Conservation (phyloP, 257 asterid genomes). For the Oldenlandia corymbosa region DNA sequence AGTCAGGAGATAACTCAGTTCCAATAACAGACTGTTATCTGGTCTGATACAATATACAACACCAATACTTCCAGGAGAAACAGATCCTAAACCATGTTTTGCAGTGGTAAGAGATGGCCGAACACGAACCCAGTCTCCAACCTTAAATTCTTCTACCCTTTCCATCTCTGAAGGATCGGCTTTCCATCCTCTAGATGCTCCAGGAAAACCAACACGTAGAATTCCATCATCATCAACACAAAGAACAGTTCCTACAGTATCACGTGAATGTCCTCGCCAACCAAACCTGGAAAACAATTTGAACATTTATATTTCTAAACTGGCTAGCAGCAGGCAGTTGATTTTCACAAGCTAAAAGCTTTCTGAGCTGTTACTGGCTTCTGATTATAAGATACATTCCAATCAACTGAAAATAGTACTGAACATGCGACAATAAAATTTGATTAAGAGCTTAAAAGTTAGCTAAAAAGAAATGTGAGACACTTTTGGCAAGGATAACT, state of each 20-base stretch:
- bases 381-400: too few species aligned
- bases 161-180: conserved; percentile 99
- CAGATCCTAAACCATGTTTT: conserved; percentile 94
- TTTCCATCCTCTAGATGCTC: conserved; percentile 99
- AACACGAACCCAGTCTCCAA: conserved; percentile 98
- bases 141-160: conserved; percentile 96
- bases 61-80: conserved; percentile 94
- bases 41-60: conserved; percentile 85
- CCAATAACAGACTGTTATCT: conserved; percentile 76
- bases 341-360: background rate
- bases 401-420: too few species aligned
- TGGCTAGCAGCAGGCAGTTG: too few species aligned
- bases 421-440: too few species aligned
- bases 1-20: conserved; percentile 88
- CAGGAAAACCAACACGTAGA: conserved; percentile 97
- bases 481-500: too few species aligned
- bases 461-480: too few species aligned
- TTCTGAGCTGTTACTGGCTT: too few species aligned
- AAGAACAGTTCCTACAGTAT: conserved; percentile 88
- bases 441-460: too few species aligned
- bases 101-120: conserved; percentile 93
- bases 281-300: conserved; percentile 64
- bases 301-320: too few species aligned
- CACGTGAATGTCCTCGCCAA: conserved; percentile 94
- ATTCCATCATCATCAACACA: conserved; percentile 99